A percentile compares a stretch with the other conserved stretches of the same genome.
These are phyloP conservation scores for Graphilbum ipis-grandicollis DNA, from an alignment of 2,329 filamentous ascomycete species.

Conservation along the genomic window DNA sequence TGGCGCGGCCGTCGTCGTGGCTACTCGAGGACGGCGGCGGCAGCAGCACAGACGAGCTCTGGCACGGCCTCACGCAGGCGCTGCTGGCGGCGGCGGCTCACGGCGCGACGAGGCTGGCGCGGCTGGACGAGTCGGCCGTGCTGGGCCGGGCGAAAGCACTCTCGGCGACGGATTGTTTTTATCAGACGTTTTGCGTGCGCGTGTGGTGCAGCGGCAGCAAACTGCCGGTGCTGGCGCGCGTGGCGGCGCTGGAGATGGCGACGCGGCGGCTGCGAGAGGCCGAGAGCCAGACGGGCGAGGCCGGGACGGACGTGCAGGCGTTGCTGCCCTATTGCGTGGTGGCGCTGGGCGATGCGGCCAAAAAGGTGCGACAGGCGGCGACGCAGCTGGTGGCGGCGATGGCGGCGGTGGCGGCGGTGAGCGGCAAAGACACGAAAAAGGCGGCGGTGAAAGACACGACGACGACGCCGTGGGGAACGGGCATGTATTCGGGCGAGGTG, in stretches of 20 bases:
- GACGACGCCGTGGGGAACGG: constrained; percentile 38
- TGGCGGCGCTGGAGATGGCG: constrained; percentile 49
- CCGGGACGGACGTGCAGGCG: constrained; percentile 51
- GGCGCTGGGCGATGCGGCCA: constrained; percentile 58
- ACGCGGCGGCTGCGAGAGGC: constrained; percentile 31
- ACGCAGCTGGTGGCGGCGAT: constrained; percentile 47
- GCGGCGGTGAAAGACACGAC: too few relatives aligned
- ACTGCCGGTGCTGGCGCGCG: constrained; percentile 51
- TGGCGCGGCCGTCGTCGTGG: constrained; percentile 23
- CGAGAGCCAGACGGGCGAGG: constrained; percentile 26
- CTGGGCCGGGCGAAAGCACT: constrained; percentile 36
- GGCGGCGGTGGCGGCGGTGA: constrained; percentile 28
- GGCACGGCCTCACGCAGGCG: constrained; percentile 37
- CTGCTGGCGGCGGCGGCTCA: constrained; percentile 34
- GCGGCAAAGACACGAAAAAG: too few relatives aligned
- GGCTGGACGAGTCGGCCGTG: constrained; percentile 36
- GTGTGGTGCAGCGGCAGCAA: constrained; percentile 57
- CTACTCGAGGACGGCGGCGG: constrained; percentile 19
- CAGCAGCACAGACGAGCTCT: constrained; percentile 28
- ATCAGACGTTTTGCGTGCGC: constrained; percentile 58
- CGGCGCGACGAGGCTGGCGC: constrained; percentile 23
- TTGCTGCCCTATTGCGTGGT: constrained; percentile 67
- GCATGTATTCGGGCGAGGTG: constrained; percentile 40
- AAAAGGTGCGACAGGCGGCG: constrained; percentile 59
- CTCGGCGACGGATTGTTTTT: constrained; percentile 46